phyloP scores from a whole-genome alignment of 208 protist genomes.

The Crithidia expoeki region DNA sequence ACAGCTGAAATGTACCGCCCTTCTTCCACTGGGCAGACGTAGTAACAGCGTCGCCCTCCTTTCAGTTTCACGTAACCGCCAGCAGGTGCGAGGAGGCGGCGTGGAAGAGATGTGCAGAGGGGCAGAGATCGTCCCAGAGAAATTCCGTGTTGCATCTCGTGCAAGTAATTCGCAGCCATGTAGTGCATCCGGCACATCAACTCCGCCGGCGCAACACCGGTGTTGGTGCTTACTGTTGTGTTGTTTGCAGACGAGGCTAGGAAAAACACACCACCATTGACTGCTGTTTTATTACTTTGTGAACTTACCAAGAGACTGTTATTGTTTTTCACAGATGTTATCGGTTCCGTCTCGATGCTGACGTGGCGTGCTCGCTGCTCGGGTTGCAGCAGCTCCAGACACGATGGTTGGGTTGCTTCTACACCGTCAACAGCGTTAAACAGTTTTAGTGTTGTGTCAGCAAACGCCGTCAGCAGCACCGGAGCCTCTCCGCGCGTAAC shows the following conservation, averaged over 20 bases:
- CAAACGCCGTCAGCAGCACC: conserved; percentile 20
- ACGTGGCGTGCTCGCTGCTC: not conserved
- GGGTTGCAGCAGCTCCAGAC: not conserved
- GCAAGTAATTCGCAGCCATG: conserved; percentile 38
- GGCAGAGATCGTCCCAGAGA: conserved; percentile 12
- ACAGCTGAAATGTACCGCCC: conserved; percentile 46
- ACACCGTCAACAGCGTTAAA: not conserved
- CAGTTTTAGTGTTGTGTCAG: not conserved
- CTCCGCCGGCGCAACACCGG: not conserved
- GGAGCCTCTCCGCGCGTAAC: conserved; percentile 4
- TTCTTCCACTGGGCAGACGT: conserved; percentile 56
- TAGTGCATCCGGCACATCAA: conserved; percentile 40
- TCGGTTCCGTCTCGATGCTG: not conserved
- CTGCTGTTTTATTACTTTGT: not conserved
- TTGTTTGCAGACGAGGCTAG: not conserved
- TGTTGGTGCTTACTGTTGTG: not conserved
- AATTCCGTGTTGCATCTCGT: conserved; percentile 34
- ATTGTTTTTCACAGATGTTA: not conserved
- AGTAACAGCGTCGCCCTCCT: conserved; percentile 41
- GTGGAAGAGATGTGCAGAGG: not conserved
- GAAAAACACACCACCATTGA: not conserved
- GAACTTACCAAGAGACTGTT: too few species aligned
- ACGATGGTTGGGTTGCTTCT: not conserved
- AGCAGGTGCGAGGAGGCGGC: not conserved
- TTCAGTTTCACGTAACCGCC: conserved; percentile 20